Conservation (phyloP, 2,329 filamentous ascomycete genomes). For the Sphaerostilbella broomeana region DNA sequence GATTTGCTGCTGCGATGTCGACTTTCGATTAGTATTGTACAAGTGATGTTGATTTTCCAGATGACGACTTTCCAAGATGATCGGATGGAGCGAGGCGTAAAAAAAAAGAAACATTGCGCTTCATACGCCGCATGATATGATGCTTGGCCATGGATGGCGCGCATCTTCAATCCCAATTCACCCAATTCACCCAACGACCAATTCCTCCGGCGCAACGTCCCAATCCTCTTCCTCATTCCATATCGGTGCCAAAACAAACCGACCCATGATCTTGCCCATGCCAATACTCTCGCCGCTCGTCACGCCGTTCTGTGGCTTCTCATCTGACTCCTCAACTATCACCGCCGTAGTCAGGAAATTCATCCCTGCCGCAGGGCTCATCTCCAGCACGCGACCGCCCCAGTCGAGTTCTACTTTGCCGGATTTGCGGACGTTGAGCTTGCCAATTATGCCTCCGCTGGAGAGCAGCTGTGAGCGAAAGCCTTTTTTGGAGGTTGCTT, state of each 20-base stretch:
- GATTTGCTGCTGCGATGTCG: no score
- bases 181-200: slow-evolving; percentile 14
- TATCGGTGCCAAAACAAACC: slow-evolving; percentile 53
- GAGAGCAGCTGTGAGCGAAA: slow-evolving; percentile 35
- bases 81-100: no score
- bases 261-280: slow-evolving; percentile 58
- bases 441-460: slow-evolving; percentile 53
- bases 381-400: slow-evolving; percentile 50
- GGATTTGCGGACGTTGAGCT: slow-evolving; percentile 54
- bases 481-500: slow-evolving; percentile 27
- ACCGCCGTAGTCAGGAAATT: slow-evolving; percentile 54
- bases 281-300: slow-evolving; percentile 47
- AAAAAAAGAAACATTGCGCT: no score
- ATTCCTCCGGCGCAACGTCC: slow-evolving; percentile 36
- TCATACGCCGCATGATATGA: no score
- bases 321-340: slow-evolving; percentile 51
- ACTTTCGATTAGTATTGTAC: no score
- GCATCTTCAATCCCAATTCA: not conserved
- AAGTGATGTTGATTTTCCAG: no score
- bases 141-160: not conserved
- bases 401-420: slow-evolving; percentile 57
- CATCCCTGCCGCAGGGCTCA: slow-evolving; percentile 45
- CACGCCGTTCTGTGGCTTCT: slow-evolving; percentile 39
- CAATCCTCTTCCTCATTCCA: slow-evolving; percentile 54
- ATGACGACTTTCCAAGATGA: no score